Evolutionary conservation across 805 yeast genomes (phyloP).

Genomic region (Pichia phayaonensis): DNA sequence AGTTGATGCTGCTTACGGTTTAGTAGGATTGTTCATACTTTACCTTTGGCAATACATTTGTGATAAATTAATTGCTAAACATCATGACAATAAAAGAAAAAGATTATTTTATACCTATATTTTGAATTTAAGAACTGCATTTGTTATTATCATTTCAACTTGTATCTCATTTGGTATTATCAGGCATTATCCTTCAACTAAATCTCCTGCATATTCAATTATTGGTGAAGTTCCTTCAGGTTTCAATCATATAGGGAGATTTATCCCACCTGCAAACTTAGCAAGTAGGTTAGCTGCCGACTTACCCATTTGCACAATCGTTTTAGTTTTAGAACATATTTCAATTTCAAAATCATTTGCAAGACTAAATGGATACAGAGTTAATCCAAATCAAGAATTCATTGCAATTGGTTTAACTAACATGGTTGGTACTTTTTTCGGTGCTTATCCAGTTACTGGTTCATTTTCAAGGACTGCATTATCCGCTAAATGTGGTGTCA

Average conservation of each 20-base stretch:
- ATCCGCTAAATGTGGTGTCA: constrained; percentile 91
- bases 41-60: constrained; percentile 64
- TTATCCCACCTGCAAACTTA: constrained; percentile 55
- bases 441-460: constrained; percentile 94
- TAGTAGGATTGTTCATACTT: constrained; percentile 64
- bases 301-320: constrained; percentile 78
- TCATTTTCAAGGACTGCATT: constrained; percentile 92
- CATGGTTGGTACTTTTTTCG: constrained; percentile 83
- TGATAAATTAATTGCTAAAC: constrained; percentile 52
- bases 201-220: constrained; percentile 40
- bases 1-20: constrained; percentile 84
- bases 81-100: constrained; percentile 56
- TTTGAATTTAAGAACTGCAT: constrained; percentile 72
- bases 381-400: constrained; percentile 88
- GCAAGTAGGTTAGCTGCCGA: constrained; percentile 59
- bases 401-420: constrained; percentile 91
- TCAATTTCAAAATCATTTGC: constrained; percentile 93
- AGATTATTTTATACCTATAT: constrained; percentile 53
- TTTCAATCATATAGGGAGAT: constrained; percentile 65
- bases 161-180: constrained; percentile 74
- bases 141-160: constrained; percentile 75
- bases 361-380: constrained; percentile 82
- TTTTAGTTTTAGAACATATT: constrained; percentile 82
- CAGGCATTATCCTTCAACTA: constrained; percentile 30
- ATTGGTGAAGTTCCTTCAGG: constrained; percentile 82